Base-by-base conservation (phyloP, 2,329 filamentous ascomycete species). In the Aspergillus sp. region DNA sequence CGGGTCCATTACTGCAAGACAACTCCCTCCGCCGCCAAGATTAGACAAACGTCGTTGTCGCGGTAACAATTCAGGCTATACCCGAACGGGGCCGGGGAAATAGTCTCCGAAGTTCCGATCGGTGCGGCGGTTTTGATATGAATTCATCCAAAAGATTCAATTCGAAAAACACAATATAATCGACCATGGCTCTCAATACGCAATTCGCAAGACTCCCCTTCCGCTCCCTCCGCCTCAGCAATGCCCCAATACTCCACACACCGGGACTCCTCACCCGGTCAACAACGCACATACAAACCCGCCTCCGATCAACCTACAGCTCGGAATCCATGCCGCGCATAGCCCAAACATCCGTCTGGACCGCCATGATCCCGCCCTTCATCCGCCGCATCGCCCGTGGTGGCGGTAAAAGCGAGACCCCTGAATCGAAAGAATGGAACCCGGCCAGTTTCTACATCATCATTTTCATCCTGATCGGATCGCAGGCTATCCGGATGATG, bases 401-500 rank as follows among this genome's bases (percentile, higher is more conserved):
- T 59, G 37, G 51, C 7, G 46, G 60, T 60, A 52, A 61, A 57
- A 13, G 59, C 53, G 41, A 48, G 35, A 54, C 59, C 67, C 71
- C 53, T 30, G 79, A 76, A 54, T 71, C 77, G 13, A 84, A 80
- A 61, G 80, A 82, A 57, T 88, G 85, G 83, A 91, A 91, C 58
- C 86, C 88, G 2, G 86, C 86, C 17, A 90, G 84, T 0, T 91
- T 89, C 61, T 93, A 84, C 66, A 88, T 91, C 57, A 74, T 84
- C 59, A 88, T 91, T 53, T 90, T 90, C 61, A 74, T 90, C 37
- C 78, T 97, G 53, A 91, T 97, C 54, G 94, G 94, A 3, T 95
- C 89, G 52, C 95, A 96, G 77, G 88, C 91, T 12, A 96, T 98
- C 59, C 88, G 96, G 60, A 87, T 93, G 77, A 85, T 98, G 61